Conservation (phyloP, 2,329 filamentous ascomycete species). For the Zymoseptoria brevis region DNA sequence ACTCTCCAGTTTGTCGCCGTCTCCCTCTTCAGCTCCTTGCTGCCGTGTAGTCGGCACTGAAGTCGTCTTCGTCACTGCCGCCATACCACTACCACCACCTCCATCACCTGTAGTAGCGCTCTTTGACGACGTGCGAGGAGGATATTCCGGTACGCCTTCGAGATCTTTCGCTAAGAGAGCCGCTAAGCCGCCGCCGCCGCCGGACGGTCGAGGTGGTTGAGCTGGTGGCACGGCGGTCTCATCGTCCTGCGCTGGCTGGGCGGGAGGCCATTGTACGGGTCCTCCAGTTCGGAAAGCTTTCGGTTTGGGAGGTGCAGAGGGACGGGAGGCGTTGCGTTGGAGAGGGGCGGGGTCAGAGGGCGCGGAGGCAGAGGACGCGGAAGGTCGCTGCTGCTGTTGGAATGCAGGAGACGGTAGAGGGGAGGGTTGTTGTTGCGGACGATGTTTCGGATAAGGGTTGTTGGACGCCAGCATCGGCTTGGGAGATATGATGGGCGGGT, state of each 20-base stretch:
- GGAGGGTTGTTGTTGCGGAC: slow-evolving; percentile 9
- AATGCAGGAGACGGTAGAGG: neutral
- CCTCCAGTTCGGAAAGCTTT: slow-evolving; percentile 47
- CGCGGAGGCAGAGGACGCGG: slow-evolving; percentile 2
- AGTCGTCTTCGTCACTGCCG: neutral
- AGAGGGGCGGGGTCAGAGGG: slow-evolving; percentile 6
- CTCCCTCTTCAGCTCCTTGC: neutral
- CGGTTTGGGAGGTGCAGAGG: slow-evolving; percentile 53
- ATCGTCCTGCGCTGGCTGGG: slow-evolving; percentile 3
- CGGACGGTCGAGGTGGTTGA: neutral
- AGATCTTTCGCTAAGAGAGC: slow-evolving; percentile 31
- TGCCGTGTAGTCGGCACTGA: neutral
- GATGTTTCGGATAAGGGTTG: slow-evolving; percentile 21
- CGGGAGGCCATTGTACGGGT: slow-evolving; percentile 12
- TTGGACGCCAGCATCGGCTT: slow-evolving; percentile 18
- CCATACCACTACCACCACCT: slow-evolving; percentile 4
- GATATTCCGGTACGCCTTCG: slow-evolving; percentile 31
- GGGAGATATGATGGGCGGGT: slow-evolving; percentile 19
- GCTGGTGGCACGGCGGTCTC: slow-evolving; percentile 1
- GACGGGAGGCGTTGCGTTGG: slow-evolving; percentile 33
- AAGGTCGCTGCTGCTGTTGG: slow-evolving; percentile 6
- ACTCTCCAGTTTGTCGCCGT: slow-evolving; percentile 12
- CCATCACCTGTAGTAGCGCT: neutral
- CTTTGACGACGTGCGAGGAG: slow-evolving; percentile 6
- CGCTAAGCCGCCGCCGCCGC: slow-evolving; percentile 24